Evolutionary conservation across 108 stramenopile species (phyloP).

Genomic region (Schizochytrium sp.): DNA sequence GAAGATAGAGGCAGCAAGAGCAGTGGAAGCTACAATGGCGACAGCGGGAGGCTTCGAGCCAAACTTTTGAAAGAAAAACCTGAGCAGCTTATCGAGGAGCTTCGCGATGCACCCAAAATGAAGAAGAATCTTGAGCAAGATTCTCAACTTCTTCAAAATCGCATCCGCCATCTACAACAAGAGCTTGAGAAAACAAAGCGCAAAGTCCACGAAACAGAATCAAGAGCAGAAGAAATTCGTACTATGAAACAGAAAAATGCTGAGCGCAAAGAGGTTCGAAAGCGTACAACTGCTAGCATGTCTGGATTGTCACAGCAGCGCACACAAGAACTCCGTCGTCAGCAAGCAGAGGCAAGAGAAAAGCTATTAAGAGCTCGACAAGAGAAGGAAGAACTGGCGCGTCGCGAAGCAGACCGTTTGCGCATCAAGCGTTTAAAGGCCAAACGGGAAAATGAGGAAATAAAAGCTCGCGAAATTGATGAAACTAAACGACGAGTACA

Average conservation of each 20-base stretch:
- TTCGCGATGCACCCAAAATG: conserved; percentile 31
- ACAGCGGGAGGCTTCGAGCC: not conserved
- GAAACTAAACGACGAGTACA: not conserved
- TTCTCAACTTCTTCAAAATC: conserved; percentile 5
- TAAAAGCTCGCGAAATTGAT: not conserved
- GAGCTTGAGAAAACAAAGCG: conserved; percentile 29
- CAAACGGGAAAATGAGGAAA: not conserved
- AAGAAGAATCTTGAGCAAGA: conserved; percentile 49
- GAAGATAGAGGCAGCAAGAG: too few species aligned
- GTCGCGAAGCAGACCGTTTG: conserved; percentile 19
- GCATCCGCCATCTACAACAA: conserved; percentile 46
- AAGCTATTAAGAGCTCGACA: conserved; percentile 22
- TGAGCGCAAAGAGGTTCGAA: not conserved
- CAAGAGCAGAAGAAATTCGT: conserved; percentile 28
- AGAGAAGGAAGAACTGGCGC: conserved; percentile 27
- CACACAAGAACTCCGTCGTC: not conserved
- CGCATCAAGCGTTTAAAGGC: conserved; percentile 26
- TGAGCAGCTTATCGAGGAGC: not conserved
- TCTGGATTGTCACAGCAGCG: conserved; percentile 4
- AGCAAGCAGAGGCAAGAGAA: conserved; percentile 30
- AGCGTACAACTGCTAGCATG: not conserved
- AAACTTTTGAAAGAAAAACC: not conserved
- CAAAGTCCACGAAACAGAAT: conserved; percentile 21
- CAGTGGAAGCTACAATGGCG: not conserved
- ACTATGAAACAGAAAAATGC: conserved; percentile 34